Conservation (phyloP, 2,329 filamentous ascomycete species). For the Apiospora kogelbergensis region DNA sequence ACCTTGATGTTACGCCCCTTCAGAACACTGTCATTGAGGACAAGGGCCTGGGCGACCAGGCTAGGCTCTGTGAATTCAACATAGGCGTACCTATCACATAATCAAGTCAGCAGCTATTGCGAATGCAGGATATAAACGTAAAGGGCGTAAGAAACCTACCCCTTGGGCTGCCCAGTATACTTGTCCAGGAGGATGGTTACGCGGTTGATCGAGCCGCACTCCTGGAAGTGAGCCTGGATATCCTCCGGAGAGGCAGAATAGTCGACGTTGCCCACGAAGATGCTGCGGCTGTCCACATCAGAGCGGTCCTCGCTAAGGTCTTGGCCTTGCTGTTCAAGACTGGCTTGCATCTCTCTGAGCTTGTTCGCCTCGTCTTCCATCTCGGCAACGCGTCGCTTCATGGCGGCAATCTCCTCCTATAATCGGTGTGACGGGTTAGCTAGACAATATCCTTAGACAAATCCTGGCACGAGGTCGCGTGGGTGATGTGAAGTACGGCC, state of each 20-base stretch:
- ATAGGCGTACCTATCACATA: slow-evolving; percentile 78
- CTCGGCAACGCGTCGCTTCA: slow-evolving; percentile 84
- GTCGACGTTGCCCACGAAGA: slow-evolving; percentile 98
- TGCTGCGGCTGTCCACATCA: slow-evolving; percentile 90
- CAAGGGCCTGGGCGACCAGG: slow-evolving; percentile 87
- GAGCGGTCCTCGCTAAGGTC: slow-evolving; percentile 85
- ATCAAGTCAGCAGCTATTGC: not conserved
- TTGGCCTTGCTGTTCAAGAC: slow-evolving; percentile 80
- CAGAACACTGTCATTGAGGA: slow-evolving; percentile 95
- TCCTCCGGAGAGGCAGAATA: slow-evolving; percentile 97
- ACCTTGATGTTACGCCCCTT: slow-evolving; percentile 96
- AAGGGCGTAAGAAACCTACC: slow-evolving; percentile 57
- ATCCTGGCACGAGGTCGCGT: slow-evolving; percentile 10
- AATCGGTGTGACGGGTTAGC: slow-evolving; percentile 23
- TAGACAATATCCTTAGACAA: slow-evolving; percentile 16
- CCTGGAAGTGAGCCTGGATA: slow-evolving; percentile 97
- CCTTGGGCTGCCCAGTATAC: slow-evolving; percentile 98
- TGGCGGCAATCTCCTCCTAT: slow-evolving; percentile 78
- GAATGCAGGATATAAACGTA: not conserved
- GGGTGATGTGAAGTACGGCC: slow-evolving; percentile 17
- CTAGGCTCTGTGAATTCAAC: slow-evolving; percentile 96
- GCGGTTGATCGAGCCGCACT: slow-evolving; percentile 94
- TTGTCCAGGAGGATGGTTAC: slow-evolving; percentile 98
- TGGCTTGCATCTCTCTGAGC: slow-evolving; percentile 82
- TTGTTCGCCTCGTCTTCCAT: slow-evolving; percentile 90